These are phyloP conservation scores for Nakataea oryzae DNA, from an alignment of 2,329 filamentous ascomycete species.

Conservation along the genomic window DNA sequence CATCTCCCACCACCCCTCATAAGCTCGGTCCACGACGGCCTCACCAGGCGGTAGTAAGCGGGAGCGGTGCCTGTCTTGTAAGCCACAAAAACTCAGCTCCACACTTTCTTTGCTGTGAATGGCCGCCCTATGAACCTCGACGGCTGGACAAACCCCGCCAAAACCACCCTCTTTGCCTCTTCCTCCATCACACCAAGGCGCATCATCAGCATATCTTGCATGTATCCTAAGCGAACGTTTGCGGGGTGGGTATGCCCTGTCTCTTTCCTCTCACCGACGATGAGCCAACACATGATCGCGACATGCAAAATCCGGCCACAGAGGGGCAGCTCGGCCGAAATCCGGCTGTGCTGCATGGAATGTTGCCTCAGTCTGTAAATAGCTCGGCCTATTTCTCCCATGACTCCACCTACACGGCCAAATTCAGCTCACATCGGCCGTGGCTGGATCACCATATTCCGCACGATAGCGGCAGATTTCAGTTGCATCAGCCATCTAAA, in stretches of 20 bases:
- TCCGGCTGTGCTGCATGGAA: neutral
- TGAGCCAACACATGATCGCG: neutral
- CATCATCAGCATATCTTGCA: neutral
- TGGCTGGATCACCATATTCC: neutral
- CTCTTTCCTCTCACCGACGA: neutral
- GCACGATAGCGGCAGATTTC: neutral
- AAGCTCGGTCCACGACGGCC: neutral
- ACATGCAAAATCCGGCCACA: neutral
- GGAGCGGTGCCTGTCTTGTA: neutral
- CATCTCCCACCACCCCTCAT: neutral
- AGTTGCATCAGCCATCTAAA: neutral
- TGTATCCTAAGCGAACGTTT: neutral
- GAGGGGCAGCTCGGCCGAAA: neutral
- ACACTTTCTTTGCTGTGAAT: neutral
- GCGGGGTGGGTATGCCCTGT: neutral
- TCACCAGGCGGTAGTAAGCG: neutral
- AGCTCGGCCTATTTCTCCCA: neutral
- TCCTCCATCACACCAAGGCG: neutral
- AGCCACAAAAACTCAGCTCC: neutral
- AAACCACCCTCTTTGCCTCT: neutral
- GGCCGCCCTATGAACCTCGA: slow-evolving; percentile 9
- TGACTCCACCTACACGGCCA: neutral
- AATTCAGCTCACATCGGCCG: neutral
- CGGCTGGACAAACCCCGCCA: neutral
- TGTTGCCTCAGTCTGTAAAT: neutral